Percentiles rank a stretch among this genome's conserved stretches.
phyloP scores from a whole-genome alignment of 1,284 basidiomycete species.

The Apiotrichum mycotoxinovorans region DNA sequence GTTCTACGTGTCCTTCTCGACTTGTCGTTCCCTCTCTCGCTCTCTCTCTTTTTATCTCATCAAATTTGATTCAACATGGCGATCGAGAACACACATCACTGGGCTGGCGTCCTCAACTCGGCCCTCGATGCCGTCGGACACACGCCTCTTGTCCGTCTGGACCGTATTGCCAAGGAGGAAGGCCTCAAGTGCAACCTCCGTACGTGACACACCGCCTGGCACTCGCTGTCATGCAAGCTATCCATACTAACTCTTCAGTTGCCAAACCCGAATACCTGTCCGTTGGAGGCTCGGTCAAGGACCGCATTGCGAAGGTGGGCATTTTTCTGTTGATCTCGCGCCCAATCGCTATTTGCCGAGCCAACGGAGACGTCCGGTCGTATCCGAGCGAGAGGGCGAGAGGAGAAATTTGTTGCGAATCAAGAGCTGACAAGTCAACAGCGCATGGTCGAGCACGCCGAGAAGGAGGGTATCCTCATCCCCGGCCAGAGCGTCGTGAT shows the following conservation, averaged over 20 bases:
- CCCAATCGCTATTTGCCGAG: neutral
- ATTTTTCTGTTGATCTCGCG: neutral
- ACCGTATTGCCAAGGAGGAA: slow-evolving; percentile 69
- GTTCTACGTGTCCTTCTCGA: neutral
- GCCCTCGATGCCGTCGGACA: slow-evolving; percentile 82
- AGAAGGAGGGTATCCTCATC: slow-evolving; percentile 76
- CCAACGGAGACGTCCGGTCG: neutral
- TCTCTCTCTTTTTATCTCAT: neutral
- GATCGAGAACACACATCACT: slow-evolving; percentile 33
- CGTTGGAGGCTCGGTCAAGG: slow-evolving; percentile 90
- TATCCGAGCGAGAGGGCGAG: neutral
- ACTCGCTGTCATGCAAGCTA: neutral
- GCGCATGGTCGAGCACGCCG: slow-evolving; percentile 92
- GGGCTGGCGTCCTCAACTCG: slow-evolving; percentile 61
- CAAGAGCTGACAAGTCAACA: slow-evolving; percentile 13
- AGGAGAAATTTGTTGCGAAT: neutral
- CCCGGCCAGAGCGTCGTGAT: slow-evolving; percentile 89
- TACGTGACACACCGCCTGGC: slow-evolving; percentile 52
- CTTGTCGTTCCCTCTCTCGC: neutral
- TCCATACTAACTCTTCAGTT: slow-evolving; percentile 55
- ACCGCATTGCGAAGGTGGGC: slow-evolving; percentile 76
- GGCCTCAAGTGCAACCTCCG: slow-evolving; percentile 85
- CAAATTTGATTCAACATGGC: slow-evolving; percentile 3
- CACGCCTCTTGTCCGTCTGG: slow-evolving; percentile 83
- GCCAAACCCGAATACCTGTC: slow-evolving; percentile 89